Evolutionary conservation across 73 alveolate species (phyloP), one percentile per base, ranked within the genome.

Genomic region (Stentor coeruleus): DNA sequence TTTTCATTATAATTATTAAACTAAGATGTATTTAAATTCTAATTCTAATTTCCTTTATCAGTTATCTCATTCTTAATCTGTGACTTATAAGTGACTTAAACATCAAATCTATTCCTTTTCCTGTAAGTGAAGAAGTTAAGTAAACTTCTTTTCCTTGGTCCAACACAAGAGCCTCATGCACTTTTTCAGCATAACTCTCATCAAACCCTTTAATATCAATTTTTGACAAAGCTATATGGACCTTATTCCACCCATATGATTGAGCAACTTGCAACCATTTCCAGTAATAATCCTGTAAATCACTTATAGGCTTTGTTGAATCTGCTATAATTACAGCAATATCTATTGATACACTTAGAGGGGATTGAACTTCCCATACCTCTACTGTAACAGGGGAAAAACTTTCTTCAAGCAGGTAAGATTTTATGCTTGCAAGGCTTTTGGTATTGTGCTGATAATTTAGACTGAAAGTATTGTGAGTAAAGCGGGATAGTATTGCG

Each of bases 241-340:
- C 37, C 40, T 66, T 31, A 66, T 66, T 66, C 37, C 79, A 66
- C n/a, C n/a, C n/a, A 33, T 26, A 66, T 1, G 20, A 14, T 33
- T 66, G 79, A 0, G 42, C 36, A 28, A 20, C 39, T 33, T 2
- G 2, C 20, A 66, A 66, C 79, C 79, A 66, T 66, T 31, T 66
- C 79, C n/a, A 20, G 37, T 66, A 66, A 66, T 66, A 66, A 31
- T 66, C 79, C 41, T 66, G 79, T 1, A 66, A 11, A 28, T 66
- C 42, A 66, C 37, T 66, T 20, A 66, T 33, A 66, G 79, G 79
- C 40, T 28, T 20, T 15, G n/a, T 66, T 33, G 79, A 66, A 66
- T 66, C 79, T 0, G 37, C 37, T 20, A 66, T 40, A 33, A 66
- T 66, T 0, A 66, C 37, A 28, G 79, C 79, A 11, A 66, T 15